These are phyloP conservation scores for Irpex lacteus DNA, from an alignment of 1,284 basidiomycete species.

Conservation along the genomic window DNA sequence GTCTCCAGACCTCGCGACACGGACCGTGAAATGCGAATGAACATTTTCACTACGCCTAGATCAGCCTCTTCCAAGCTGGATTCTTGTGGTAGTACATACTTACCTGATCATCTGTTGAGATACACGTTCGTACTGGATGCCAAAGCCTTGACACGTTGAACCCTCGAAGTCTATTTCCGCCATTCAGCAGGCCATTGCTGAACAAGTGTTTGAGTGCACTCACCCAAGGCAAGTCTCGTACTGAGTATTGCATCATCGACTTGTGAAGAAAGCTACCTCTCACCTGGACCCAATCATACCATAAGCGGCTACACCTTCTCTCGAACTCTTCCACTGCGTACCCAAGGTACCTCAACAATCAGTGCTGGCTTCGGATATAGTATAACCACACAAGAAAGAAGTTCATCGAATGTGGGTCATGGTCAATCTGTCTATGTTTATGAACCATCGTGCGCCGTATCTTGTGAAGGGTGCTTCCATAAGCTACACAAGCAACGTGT, in stretches of 20 bases:
- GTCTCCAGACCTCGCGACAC: background rate
- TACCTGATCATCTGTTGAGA: no score
- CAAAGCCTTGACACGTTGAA: no score
- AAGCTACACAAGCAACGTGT: background rate
- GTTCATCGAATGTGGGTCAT: background rate
- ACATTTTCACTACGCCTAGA: background rate
- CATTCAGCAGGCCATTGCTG: no score
- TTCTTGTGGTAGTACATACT: no score
- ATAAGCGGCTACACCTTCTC: background rate
- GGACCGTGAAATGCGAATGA: background rate
- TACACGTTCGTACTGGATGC: no score
- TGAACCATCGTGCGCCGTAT: background rate
- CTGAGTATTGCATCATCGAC: background rate
- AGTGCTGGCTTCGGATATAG: background rate
- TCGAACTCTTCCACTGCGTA: background rate
- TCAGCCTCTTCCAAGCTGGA: background rate
- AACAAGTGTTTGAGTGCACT: background rate
- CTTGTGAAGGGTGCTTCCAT: background rate
- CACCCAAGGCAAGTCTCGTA: background rate
- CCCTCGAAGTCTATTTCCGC: no score
- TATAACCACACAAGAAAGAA: background rate
- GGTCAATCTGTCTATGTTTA: background rate
- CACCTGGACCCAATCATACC: background rate
- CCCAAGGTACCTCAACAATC: background rate
- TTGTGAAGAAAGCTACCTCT: background rate